Base-by-base conservation (phyloP, 176 grass and related monocot species). In the Melocanna baccifera region DNA sequence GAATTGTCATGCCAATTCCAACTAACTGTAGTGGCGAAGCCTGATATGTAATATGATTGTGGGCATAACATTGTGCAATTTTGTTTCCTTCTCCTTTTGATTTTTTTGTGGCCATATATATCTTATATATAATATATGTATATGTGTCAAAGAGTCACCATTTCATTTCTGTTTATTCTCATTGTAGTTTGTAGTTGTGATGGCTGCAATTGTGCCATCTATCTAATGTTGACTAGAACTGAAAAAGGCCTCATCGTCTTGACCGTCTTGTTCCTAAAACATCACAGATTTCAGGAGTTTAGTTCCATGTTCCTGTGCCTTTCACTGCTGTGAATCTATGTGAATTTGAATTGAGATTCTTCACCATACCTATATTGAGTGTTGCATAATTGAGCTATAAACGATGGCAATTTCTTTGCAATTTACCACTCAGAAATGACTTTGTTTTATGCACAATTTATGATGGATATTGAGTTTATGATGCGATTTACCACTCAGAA, bases 21-120 rank as follows among this genome's bases (percentile, higher is more conserved):
- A 29, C 43, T 50, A 19, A 82, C 22, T 9, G 52, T 77, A 62
- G 23, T 51, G 41, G 48, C 30, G 66, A 75, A 51, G 85, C 62
- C 32, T 73, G 34, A 14, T 15, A 32, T 62, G 67, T 50, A 36
- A 68, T 83, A 82, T 20, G 4, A 23, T 67, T 73, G 46, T 75
- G 58, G 29, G 14, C 68, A 42, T 32, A 9, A 1, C 40, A 5
- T 20, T 13, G 80, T 79, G 50, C 39, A 67, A 39, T 69, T 69
- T 71, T 75, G 30, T 62, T 83, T 50, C 84, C 76, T 69, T 29
- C 16, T 29, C 0, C 51, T 73, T 32, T 50, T 74, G 23, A 57
- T 53, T 62, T 69, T 86, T 80, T 48, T n/a, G 30, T 87, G 39
- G 84, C 80, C 89, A 75, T 74, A 79, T 74, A 50, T 67, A 79